phyloP scores from a whole-genome alignment of 2,329 filamentous ascomycete genomes.

The Cryphonectria nitschkei region DNA sequence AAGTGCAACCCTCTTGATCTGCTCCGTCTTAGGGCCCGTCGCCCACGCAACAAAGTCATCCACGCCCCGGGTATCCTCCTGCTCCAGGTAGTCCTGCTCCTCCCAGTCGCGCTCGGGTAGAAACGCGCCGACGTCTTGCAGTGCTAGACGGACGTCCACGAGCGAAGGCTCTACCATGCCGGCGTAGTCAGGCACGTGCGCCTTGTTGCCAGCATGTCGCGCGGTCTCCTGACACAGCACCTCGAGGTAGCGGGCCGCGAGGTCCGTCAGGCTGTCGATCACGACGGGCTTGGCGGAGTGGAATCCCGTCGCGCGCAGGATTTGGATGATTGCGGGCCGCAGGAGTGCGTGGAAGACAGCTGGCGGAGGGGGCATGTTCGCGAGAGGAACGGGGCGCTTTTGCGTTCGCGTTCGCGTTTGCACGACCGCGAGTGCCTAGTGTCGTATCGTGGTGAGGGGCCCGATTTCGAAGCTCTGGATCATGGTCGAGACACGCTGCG shows the following conservation, averaged over 20 bases:
- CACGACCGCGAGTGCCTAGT: not conserved
- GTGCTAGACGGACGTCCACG: constrained; percentile 81
- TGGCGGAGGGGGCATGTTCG: constrained; percentile 49
- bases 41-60: constrained; percentile 82
- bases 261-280: constrained; percentile 84
- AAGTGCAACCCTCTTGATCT: constrained; percentile 82
- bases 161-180: constrained; percentile 60
- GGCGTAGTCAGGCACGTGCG: constrained; percentile 65
- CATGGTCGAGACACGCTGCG: constrained; percentile 9
- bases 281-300: constrained; percentile 80
- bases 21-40: constrained; percentile 70
- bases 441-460: not conserved
- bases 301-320: constrained; percentile 89
- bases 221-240: constrained; percentile 75
- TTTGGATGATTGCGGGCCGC: constrained; percentile 85
- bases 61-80: constrained; percentile 79
- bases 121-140: constrained; percentile 79
- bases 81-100: constrained; percentile 69
- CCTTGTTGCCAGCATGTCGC: constrained; percentile 70
- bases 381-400: not conserved
- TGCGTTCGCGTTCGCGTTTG: not conserved
- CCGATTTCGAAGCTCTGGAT: not conserved
- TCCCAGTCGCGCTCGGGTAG: constrained; percentile 67
- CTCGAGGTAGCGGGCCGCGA: constrained; percentile 79
- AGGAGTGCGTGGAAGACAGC: constrained; percentile 74